These are phyloP conservation scores for Cercis canadensis DNA, from an alignment of 306 rosid genomes.

Conservation along the genomic window DNA sequence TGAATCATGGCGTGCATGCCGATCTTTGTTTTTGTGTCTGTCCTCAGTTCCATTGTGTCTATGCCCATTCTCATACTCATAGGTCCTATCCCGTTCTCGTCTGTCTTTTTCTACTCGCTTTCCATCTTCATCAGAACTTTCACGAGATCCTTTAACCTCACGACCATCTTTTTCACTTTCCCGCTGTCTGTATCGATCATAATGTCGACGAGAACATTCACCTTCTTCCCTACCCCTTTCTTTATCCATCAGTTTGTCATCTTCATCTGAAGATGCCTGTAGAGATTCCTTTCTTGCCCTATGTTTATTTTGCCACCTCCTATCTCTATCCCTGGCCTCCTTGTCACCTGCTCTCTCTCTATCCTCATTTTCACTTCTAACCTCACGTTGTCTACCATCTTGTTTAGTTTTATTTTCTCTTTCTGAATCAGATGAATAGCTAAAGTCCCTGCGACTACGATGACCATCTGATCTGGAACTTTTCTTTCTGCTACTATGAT, in stretches of 20 bases:
- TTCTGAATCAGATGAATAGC: conserved; percentile 36
- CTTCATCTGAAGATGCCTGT: conserved; percentile 43
- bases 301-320: conserved; percentile 30
- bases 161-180: conserved; percentile 35
- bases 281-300: conserved; percentile 30
- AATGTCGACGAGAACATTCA: conserved; percentile 25
- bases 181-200: conserved; percentile 24
- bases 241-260: conserved; percentile 40
- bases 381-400: conserved; percentile 26
- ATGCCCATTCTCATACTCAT: conserved; percentile 29
- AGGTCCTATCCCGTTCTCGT: conserved; percentile 33
- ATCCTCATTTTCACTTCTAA: conserved; percentile 28
- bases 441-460: conserved; percentile 13
- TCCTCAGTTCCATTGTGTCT: conserved; percentile 42
- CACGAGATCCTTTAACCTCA: conserved; percentile 32
- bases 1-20: conserved; percentile 33
- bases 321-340: conserved; percentile 39
- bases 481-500: conserved; percentile 29
- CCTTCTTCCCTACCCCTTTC: conserved; percentile 37
- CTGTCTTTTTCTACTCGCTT: conserved; percentile 31
- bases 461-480: conserved; percentile 29
- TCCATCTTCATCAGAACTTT: conserved; percentile 45
- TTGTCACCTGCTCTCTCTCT: conserved; percentile 22
- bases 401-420: conserved; percentile 22
- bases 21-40: conserved; percentile 37